A percentile compares a stretch with the other conserved stretches of the same genome.
Evolutionary conservation across 2,329 filamentous ascomycete species (phyloP).

Genomic region (Lachnum nothofagi): DNA sequence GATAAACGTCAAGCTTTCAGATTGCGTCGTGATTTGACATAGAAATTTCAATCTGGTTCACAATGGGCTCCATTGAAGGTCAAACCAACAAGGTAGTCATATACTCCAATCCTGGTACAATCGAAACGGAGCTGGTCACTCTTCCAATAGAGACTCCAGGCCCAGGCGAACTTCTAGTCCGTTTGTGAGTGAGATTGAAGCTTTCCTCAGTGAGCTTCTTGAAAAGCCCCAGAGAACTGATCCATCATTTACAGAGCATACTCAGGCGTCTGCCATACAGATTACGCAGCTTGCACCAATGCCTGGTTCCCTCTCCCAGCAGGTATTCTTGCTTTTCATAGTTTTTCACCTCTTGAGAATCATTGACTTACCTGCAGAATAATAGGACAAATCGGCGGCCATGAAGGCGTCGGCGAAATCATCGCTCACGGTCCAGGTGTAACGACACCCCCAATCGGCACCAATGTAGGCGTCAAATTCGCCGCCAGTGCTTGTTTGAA

Average conservation of each 20-base stretch:
- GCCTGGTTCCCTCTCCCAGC: slow-evolving; percentile 19
- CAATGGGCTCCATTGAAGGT: no score
- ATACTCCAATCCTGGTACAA: background rate
- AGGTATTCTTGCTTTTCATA: slow-evolving; percentile 1
- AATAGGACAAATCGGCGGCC: slow-evolving; percentile 1
- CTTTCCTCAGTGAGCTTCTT: background rate
- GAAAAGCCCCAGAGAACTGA: background rate
- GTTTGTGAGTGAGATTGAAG: background rate
- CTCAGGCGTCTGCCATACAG: slow-evolving; percentile 6
- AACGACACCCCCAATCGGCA: slow-evolving; percentile 50
- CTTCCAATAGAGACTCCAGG: background rate
- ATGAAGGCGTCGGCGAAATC: background rate
- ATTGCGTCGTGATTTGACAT: no score
- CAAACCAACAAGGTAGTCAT: slow-evolving; percentile 1
- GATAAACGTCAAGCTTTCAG: no score
- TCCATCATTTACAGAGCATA: slow-evolving; percentile 29
- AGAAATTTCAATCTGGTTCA: no score
- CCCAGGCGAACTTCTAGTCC: background rate
- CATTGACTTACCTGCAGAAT: background rate
- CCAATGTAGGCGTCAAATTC: slow-evolving; percentile 62
- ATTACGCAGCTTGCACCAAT: background rate
- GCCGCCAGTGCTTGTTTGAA: slow-evolving; percentile 42
- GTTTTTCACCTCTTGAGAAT: background rate
- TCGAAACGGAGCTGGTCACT: no score
- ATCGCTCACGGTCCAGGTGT: slow-evolving; percentile 38